Evolutionary conservation across 2,329 filamentous ascomycete genomes (phyloP).

Genomic region (Alternaria triticina): DNA sequence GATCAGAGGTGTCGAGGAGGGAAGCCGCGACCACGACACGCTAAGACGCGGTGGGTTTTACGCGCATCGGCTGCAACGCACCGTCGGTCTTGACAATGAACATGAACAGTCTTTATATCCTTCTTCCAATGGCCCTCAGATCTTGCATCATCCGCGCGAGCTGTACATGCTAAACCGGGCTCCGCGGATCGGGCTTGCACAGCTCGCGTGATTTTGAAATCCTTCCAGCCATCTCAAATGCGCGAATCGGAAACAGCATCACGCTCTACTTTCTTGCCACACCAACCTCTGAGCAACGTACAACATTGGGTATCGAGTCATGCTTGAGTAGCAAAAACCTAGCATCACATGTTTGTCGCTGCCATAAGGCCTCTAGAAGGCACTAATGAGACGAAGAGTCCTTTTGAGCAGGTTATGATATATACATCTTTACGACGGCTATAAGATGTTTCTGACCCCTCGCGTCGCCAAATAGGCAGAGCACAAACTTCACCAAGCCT

Average conservation of each 20-base stretch:
- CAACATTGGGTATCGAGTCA: background rate
- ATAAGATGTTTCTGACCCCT: constrained; percentile 52
- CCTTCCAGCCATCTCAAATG: background rate
- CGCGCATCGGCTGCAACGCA: background rate
- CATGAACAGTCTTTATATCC: background rate
- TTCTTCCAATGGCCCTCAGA: background rate
- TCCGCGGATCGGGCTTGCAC: background rate
- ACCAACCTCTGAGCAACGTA: background rate
- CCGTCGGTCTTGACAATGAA: background rate
- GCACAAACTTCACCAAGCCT: background rate
- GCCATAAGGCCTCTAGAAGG: background rate
- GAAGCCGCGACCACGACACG: background rate
- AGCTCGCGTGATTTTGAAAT: background rate
- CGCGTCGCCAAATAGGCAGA: background rate
- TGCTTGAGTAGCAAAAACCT: background rate
- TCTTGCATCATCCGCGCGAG: background rate
- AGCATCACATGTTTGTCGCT: background rate
- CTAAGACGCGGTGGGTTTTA: background rate
- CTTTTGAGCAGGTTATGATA: background rate
- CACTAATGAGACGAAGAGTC: background rate
- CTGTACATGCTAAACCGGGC: background rate
- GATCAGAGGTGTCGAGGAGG: background rate
- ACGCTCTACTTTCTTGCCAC: background rate
- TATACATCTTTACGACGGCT: constrained; percentile 47
- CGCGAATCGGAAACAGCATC: background rate